These are phyloP conservation scores for Carex cristatella DNA, from an alignment of 176 grass and related monocot species.

Conservation along the genomic window DNA sequence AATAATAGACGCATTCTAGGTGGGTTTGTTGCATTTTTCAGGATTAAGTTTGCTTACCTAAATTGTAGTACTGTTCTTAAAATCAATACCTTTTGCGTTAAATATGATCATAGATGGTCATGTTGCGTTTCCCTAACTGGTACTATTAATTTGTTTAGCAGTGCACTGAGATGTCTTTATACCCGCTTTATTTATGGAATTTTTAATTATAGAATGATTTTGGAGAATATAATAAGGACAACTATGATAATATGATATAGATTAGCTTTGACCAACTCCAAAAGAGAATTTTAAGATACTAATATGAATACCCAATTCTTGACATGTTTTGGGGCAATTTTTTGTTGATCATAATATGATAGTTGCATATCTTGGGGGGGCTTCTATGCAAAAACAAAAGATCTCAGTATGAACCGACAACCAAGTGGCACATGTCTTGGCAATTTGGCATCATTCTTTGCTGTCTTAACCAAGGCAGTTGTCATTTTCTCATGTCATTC, in stretches of 20 bases:
- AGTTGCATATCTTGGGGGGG: background rate
- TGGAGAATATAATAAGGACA: background rate
- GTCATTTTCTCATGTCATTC: background rate
- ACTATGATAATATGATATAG: no score
- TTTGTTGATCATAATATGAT: background rate
- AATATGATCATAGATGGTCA: background rate
- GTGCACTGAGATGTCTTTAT: background rate
- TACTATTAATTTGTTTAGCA: background rate
- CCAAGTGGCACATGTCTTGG: background rate
- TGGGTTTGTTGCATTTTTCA: background rate
- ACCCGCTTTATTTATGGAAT: background rate
- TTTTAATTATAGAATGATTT: background rate
- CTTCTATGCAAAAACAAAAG: background rate
- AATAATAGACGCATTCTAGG: background rate
- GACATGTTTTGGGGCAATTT: background rate
- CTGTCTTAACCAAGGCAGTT: constrained; percentile 2
- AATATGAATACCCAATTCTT: background rate
- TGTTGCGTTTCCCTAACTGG: background rate
- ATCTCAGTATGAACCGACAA: background rate
- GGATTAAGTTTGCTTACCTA: background rate
- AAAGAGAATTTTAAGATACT: background rate
- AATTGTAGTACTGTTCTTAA: background rate
- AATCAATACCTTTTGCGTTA: background rate
- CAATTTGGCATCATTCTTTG: constrained; percentile 4
- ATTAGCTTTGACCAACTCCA: constrained; percentile 1